Evolutionary conservation across 768 basidiomycete genomes (phyloP).

Genomic region (Leucocoprinus birnbaumii): DNA sequence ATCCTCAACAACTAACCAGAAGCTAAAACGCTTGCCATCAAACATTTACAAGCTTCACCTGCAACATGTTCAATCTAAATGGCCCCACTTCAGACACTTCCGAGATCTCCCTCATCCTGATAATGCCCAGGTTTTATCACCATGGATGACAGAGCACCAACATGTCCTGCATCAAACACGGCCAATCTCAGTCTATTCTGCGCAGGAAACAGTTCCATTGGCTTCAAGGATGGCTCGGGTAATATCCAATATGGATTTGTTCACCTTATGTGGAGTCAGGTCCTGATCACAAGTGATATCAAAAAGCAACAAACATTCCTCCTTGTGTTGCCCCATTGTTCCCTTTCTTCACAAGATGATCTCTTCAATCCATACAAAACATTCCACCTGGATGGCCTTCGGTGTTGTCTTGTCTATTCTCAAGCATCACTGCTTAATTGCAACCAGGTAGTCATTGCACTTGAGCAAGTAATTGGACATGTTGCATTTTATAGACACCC

Average conservation of each 20-base stretch:
- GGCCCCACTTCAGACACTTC: background rate
- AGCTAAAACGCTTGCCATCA: background rate
- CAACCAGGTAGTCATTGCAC: too few relatives aligned
- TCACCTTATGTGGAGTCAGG: background rate
- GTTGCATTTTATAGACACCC: too few relatives aligned
- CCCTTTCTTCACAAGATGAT: too few relatives aligned
- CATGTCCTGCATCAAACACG: background rate
- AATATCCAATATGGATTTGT: background rate
- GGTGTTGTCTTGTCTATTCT: too few relatives aligned
- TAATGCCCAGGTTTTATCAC: background rate
- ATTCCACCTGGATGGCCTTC: too few relatives aligned
- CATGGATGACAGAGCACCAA: background rate
- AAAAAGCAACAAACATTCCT: too few relatives aligned
- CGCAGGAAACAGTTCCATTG: background rate
- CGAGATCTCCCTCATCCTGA: background rate
- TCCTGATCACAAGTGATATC: background rate
- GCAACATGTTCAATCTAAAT: background rate
- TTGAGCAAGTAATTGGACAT: too few relatives aligned
- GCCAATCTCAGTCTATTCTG: background rate
- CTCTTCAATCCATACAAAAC: too few relatives aligned
- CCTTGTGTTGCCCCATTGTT: too few relatives aligned
- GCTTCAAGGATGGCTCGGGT: background rate
- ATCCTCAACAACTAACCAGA: background rate
- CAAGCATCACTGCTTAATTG: too few relatives aligned
- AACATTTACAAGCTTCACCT: background rate